Evolutionary conservation across 1,284 basidiomycete species (phyloP), one percentile per base, ranked within the genome.

Genomic region (Cutaneotrichosporon sp.): DNA sequence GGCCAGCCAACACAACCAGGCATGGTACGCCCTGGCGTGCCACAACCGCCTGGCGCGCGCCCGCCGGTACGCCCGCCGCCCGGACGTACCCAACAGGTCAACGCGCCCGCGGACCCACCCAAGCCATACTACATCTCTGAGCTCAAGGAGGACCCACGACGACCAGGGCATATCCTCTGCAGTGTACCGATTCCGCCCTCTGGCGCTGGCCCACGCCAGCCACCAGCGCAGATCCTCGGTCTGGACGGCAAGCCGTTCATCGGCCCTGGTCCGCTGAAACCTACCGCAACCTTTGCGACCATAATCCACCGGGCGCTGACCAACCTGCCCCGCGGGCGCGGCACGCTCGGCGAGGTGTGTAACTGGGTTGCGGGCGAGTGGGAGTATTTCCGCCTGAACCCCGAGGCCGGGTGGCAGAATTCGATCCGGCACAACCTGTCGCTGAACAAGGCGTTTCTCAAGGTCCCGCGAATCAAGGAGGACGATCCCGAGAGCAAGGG

Each of bases 361-460:
- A 83, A 83, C 50, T 96, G 90, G 90, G 90, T 96, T 58, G 84
- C 86, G 66, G 85, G 85, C 45, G 85, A 84, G 56, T 87, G 85
- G 75, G 88, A 90, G 59, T 94, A 90, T 83, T 97, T 92, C 78
- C 83, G 84, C 52, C 84, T 84, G 66, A 84, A 86, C 58, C 83
- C 86, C 67, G 83, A 85, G 53, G 78, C 79, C 12, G 87, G 87
- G 38, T 94, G 91, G 91, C 88, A 94, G 85, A 91, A 88, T 66
- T 93, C 91, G 36, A 87, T 94, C 46, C 85, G 91, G 39, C 91
- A 94, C 72, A 93, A 91, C 70, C 76, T 96, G 18, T 91, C 89
- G 2, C 87, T 90, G 23, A 87, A 88, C 69, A 84, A 85, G 57
- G 88, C 88, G 0, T 93, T 93, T 76, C 80, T 86, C 68, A 92